Conservation (phyloP, 2,329 filamentous ascomycete genomes). For the Pseudonectria foliicola region DNA sequence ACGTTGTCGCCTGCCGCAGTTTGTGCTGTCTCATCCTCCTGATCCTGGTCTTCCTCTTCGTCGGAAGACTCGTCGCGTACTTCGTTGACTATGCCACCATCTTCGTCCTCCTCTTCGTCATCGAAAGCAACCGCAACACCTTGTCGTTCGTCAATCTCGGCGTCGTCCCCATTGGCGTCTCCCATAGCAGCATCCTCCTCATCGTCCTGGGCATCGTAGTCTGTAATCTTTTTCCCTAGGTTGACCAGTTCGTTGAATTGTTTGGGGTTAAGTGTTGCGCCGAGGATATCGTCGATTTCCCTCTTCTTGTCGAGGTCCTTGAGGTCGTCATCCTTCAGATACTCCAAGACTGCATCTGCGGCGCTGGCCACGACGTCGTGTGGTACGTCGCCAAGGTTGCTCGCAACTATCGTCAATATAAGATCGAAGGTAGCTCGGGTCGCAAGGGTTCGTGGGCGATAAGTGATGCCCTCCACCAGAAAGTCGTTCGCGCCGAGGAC, state of each 20-base stretch:
- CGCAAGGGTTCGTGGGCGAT: constrained; percentile 83
- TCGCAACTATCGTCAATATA: constrained; percentile 84
- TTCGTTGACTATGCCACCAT: constrained; percentile 70
- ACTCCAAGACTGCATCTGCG: constrained; percentile 84
- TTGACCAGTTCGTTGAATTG: constrained; percentile 97
- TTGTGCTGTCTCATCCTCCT: constrained; percentile 54
- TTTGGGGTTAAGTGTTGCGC: constrained; percentile 73
- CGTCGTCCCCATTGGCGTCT: constrained; percentile 54
- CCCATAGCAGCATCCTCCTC: constrained; percentile 79
- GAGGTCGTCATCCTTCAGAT: constrained; percentile 87
- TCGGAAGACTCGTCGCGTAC: constrained; percentile 83
- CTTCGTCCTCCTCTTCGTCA: constrained; percentile 81
- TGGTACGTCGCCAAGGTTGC: constrained; percentile 83
- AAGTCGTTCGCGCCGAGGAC: constrained; percentile 80
- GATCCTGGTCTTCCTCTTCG: constrained; percentile 62
- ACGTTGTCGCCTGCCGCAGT: constrained; percentile 43
- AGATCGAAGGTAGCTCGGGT: constrained; percentile 92
- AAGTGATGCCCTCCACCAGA: constrained; percentile 83
- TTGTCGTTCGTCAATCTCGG: constrained; percentile 86
- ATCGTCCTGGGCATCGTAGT: constrained; percentile 94
- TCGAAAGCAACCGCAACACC: constrained; percentile 98
- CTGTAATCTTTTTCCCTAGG: constrained; percentile 95
- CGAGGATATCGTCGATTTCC: constrained; percentile 88
- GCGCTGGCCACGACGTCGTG: constrained; percentile 89
- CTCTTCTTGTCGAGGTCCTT: constrained; percentile 99